These are phyloP conservation scores for Phlebiopsis gigantea DNA, from an alignment of 768 basidiomycete genomes.

Conservation along the genomic window DNA sequence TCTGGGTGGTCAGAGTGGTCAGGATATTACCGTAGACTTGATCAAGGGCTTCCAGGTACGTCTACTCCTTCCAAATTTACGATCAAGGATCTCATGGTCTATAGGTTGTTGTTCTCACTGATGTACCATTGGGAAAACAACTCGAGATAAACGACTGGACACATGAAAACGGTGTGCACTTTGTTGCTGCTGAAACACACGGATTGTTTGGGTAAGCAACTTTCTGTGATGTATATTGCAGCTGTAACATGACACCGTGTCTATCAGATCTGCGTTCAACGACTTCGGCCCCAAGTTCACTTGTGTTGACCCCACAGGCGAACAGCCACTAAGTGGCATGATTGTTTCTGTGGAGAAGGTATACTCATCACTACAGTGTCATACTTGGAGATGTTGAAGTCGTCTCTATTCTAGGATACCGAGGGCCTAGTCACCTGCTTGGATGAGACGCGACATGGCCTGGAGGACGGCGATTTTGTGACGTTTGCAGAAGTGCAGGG, in stretches of 20 bases:
- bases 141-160: conserved; percentile 96
- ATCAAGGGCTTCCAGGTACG: conserved; percentile 86
- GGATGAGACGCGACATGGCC: conserved; percentile 94
- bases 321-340: conserved; percentile 91
- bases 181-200: conserved; percentile 86
- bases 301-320: conserved; percentile 97
- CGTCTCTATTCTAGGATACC: conserved; percentile 45
- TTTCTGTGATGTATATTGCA: neutral
- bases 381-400: neutral
- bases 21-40: conserved; percentile 74
- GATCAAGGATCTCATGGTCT: neutral
- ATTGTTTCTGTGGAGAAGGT: conserved; percentile 92
- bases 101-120: conserved; percentile 87
- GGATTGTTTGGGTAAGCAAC: conserved; percentile 87
- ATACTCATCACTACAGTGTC: conserved; percentile 2
- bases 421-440: conserved; percentile 95
- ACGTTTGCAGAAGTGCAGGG: conserved; percentile 96
- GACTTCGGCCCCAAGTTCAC: conserved; percentile 95
- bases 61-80: neutral
- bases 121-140: conserved; percentile 72
- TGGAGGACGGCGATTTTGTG: conserved; percentile 98
- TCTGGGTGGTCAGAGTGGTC: conserved; percentile 72
- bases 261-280: conserved; percentile 79
- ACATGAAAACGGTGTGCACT: conserved; percentile 81
- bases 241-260: neutral